Evolutionary conservation across 768 basidiomycete genomes (phyloP).

Genomic region (Collybia mongolica): DNA sequence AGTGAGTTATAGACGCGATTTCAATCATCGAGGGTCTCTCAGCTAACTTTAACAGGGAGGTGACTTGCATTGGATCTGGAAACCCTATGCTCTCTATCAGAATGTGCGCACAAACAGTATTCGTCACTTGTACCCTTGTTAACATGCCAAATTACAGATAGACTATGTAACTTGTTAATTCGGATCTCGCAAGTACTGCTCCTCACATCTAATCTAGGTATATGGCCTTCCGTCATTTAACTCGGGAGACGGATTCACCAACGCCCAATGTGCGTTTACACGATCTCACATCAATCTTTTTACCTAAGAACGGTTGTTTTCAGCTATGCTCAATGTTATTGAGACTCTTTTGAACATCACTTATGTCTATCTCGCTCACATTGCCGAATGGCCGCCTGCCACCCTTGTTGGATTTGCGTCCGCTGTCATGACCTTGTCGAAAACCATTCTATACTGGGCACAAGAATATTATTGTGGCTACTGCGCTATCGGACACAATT

Average conservation of each 20-base stretch:
- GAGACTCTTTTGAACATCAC: constrained; percentile 73
- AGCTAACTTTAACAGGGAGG: constrained; percentile 51
- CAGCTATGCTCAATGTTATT: constrained; percentile 77
- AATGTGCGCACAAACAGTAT: constrained; percentile 41
- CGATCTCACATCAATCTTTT: not conserved
- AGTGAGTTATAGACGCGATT: constrained; percentile 20
- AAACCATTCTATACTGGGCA: constrained; percentile 80
- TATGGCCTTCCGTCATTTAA: constrained; percentile 73
- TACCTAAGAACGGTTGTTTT: not conserved
- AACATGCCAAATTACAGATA: constrained; percentile 17
- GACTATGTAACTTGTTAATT: constrained; percentile 28
- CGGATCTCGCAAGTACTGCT: not conserved
- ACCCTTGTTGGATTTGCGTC: constrained; percentile 73
- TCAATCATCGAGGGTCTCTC: not conserved
- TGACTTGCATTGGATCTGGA: constrained; percentile 91
- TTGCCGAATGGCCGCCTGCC: constrained; percentile 59
- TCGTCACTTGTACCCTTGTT: constrained; percentile 8
- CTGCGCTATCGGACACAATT: constrained; percentile 78
- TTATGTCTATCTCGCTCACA: constrained; percentile 77
- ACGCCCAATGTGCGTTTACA: constrained; percentile 69
- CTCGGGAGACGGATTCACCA: constrained; percentile 75
- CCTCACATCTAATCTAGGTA: constrained; percentile 37
- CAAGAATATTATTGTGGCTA: constrained; percentile 79
- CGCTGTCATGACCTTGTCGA: constrained; percentile 77
- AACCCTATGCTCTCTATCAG: constrained; percentile 78